These are phyloP conservation scores for Aphanocladium album DNA, from an alignment of 2,329 filamentous ascomycete genomes.

Conservation along the genomic window DNA sequence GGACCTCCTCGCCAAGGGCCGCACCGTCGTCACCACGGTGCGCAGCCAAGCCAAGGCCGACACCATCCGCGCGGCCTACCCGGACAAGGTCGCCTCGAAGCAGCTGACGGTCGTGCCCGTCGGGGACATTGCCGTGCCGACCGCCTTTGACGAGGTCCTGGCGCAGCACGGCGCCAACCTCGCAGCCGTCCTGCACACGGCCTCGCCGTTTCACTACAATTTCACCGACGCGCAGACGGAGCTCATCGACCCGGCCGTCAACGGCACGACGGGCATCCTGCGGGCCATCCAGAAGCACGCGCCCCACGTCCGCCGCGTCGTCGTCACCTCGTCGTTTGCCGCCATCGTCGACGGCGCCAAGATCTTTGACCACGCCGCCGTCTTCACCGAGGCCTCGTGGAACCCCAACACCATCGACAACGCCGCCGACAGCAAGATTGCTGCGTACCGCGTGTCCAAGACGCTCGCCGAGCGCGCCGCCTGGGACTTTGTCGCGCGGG, in stretches of 20 bases:
- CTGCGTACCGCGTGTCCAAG: slow-evolving; percentile 52
- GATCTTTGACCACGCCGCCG: slow-evolving; percentile 32
- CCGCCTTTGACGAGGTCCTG: slow-evolving; percentile 66
- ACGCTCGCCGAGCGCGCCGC: slow-evolving; percentile 48
- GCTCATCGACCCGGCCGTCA: slow-evolving; percentile 53
- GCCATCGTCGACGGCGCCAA: slow-evolving; percentile 40
- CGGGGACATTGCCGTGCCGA: slow-evolving; percentile 67
- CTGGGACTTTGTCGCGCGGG: slow-evolving; percentile 45
- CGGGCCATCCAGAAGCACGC: slow-evolving; percentile 59
- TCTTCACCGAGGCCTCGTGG: slow-evolving; percentile 47
- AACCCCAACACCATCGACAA: slow-evolving; percentile 48
- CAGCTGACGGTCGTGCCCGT: slow-evolving; percentile 56
- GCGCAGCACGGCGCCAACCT: slow-evolving; percentile 43
- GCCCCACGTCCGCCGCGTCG: slow-evolving; percentile 50
- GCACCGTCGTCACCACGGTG: slow-evolving; percentile 52
- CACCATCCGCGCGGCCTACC: slow-evolving; percentile 45
- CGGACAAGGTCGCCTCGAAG: slow-evolving; percentile 19
- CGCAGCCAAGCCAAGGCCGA: slow-evolving; percentile 49
- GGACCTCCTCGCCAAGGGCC: slow-evolving; percentile 44
- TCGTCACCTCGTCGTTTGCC: slow-evolving; percentile 52
- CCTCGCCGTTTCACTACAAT: slow-evolving; percentile 54
- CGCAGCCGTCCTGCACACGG: slow-evolving; percentile 55
- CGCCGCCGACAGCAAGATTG: slow-evolving; percentile 32
- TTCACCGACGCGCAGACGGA: slow-evolving; percentile 47
- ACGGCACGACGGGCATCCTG: slow-evolving; percentile 64